A percentile compares a stretch with the other conserved stretches of the same genome.
Conservation (phyloP, 257 asterid genomes). For the Nicotiana benthamiana region DNA sequence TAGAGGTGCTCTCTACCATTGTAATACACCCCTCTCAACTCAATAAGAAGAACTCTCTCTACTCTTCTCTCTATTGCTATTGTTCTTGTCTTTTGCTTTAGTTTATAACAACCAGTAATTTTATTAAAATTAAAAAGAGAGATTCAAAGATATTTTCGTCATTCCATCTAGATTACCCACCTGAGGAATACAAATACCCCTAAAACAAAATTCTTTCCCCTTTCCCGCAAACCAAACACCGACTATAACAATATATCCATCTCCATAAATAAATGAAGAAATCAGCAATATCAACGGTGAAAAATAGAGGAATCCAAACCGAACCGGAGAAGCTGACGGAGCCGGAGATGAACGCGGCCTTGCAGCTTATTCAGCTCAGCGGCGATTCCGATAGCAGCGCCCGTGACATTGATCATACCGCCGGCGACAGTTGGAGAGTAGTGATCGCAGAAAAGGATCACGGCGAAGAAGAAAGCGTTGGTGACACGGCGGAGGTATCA, state of each 20-base stretch:
- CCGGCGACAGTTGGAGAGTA: not conserved
- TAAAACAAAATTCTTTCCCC: not conserved
- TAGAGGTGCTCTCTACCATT: too few species aligned
- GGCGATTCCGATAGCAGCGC: conserved; percentile 20
- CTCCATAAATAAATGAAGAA: conserved; percentile 21
- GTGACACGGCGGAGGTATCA: conserved; percentile 38
- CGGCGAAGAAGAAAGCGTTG: conserved; percentile 35
- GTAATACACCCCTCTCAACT: too few species aligned
- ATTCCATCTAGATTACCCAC: not conserved
- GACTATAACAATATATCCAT: not conserved
- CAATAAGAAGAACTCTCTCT: too few species aligned
- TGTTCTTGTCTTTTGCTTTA: too few species aligned
- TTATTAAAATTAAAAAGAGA: not conserved
- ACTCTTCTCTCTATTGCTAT: too few species aligned
- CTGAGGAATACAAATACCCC: not conserved
- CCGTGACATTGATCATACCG: not conserved
- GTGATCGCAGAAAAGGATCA: conserved; percentile 6
- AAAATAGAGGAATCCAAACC: conserved; percentile 20
- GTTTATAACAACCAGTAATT: too few species aligned
- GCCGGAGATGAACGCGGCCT: conserved; percentile 61
- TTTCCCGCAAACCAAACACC: not conserved
- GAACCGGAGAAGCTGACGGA: conserved; percentile 25
- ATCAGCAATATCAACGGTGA: conserved; percentile 1
- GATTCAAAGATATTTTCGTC: conserved; percentile 3
- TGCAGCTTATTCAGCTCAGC: conserved; percentile 70